Evolutionary conservation across 495 filamentous ascomycete species (phyloP).

Genomic region (Penicillium egyptiacum): DNA sequence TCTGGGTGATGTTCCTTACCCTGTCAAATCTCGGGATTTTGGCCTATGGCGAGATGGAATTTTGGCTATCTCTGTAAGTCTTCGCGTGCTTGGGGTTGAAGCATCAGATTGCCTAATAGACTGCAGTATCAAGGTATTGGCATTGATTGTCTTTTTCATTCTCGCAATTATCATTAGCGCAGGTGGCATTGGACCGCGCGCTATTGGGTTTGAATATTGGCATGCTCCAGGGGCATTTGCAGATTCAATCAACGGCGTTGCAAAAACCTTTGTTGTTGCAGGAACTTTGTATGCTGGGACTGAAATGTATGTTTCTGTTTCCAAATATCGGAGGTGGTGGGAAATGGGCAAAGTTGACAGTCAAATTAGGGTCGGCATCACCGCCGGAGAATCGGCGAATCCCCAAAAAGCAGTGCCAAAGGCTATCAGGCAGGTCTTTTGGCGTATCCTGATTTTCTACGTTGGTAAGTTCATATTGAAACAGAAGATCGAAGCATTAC

Average conservation of each 20-base stretch:
- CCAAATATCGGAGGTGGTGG: neutral
- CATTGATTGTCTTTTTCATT: constrained; percentile 67
- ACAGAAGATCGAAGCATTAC: too few species aligned
- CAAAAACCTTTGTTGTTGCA: constrained; percentile 62
- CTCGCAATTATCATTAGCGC: constrained; percentile 63
- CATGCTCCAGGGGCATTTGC: constrained; percentile 68
- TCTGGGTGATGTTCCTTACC: constrained; percentile 54
- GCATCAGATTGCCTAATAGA: neutral
- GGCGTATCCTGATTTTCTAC: constrained; percentile 72
- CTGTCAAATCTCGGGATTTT: constrained; percentile 56
- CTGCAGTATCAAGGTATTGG: constrained; percentile 48
- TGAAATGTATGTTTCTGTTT: constrained; percentile 50
- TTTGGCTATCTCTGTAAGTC: constrained; percentile 41
- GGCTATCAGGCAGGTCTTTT: constrained; percentile 69
- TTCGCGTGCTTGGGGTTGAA: neutral
- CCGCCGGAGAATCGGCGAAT: constrained; percentile 65
- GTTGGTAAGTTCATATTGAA: constrained; percentile 46
- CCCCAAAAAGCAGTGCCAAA: constrained; percentile 60
- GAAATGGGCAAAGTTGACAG: neutral
- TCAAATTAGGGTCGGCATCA: constrained; percentile 57
- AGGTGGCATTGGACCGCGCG: constrained; percentile 56
- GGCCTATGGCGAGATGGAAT: constrained; percentile 66
- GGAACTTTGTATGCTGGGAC: constrained; percentile 72
- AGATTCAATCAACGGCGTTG: constrained; percentile 59
- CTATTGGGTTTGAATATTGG: constrained; percentile 65